phyloP scores from a whole-genome alignment of 441 rosid species.

The Erysimum cheiri region DNA sequence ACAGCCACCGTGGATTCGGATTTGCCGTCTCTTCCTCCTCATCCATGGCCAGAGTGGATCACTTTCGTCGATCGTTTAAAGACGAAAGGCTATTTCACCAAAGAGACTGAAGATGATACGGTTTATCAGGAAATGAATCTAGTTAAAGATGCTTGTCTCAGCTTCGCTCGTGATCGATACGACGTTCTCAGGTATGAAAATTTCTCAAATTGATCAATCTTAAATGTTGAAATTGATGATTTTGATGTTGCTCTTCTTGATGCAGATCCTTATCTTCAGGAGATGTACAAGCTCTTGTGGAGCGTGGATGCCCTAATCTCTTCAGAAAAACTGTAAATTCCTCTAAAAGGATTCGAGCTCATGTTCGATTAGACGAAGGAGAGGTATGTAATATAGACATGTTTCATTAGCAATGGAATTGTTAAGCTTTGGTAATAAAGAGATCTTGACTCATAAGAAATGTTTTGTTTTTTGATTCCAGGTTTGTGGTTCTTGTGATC shows the following conservation, averaged over 20 bases:
- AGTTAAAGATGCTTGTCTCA: slow-evolving; percentile 81
- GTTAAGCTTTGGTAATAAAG: neutral
- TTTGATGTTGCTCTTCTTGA: slow-evolving; percentile 10
- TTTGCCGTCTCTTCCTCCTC: slow-evolving; percentile 41
- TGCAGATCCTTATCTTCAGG: slow-evolving; percentile 67
- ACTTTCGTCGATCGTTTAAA: slow-evolving; percentile 73
- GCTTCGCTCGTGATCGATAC: slow-evolving; percentile 92
- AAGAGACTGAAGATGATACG: slow-evolving; percentile 33
- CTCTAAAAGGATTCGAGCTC: slow-evolving; percentile 82
- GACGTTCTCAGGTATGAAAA: slow-evolving; percentile 68
- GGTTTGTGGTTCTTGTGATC: slow-evolving; percentile 86
- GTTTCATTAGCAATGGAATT: slow-evolving; percentile 19
- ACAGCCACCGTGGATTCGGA: slow-evolving; percentile 31
- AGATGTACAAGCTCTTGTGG: slow-evolving; percentile 72
- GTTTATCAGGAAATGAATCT: slow-evolving; percentile 64
- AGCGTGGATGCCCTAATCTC: slow-evolving; percentile 87
- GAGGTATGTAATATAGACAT: slow-evolving; percentile 59
- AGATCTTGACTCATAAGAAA: slow-evolving; percentile 5
- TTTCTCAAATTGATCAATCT: neutral
- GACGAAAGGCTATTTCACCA: slow-evolving; percentile 69
- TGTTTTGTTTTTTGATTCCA: slow-evolving; percentile 35
- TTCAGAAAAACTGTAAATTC: slow-evolving; percentile 82
- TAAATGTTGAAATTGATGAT: neutral
- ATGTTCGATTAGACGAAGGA: slow-evolving; percentile 71
- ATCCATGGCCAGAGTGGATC: slow-evolving; percentile 98